Base-by-base conservation (phyloP, 345 rosid species). In the Ricinus communis region DNA sequence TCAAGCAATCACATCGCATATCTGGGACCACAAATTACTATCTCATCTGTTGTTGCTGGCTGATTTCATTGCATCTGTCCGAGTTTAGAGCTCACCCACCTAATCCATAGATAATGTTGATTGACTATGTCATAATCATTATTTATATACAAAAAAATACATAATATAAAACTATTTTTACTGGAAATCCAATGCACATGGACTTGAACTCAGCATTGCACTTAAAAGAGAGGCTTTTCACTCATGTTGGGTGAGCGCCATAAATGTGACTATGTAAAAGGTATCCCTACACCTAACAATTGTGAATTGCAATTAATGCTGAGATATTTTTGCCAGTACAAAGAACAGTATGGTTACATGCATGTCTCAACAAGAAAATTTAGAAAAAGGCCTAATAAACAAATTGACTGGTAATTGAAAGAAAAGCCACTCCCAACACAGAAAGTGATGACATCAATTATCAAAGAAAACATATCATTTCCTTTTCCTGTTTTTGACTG, bases 361-460 rank as follows among this genome's bases (percentile, higher is more conserved):
- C n/a, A n/a, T n/a, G n/a, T 19, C 38, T 2, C 36, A 22, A 22
- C 61, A 68, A 43, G 1, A 10, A 3, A 43, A 43, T 1, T 43
- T 8, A 43, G 21, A 21, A 22, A 40, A 57, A 30, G 21, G 11
- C 15, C n/a, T n/a, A n/a, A 8, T 8, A 0, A 24, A 2, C 0
- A 8, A 43, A n/a, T 41, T 38, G 69, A 33, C 21, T 7, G 16
- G 13, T 11, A 63, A 24, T 0, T 63, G n/a, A 4, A 8, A 13
- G 14, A 62, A 62, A 43, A 28, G 33, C 52, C 51, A 43, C 49
- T 65, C 69, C 69, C 25, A 18, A 21, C 49, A 27, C n/a, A n/a
- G n/a, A n/a, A n/a, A 56, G 27, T 22, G 2, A 57, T 16, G 4
- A 27, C 4, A 25, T 5, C 4, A 57, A 57, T 24, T 22, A 28